Conservation (phyloP, 2,329 filamentous ascomycete genomes). For the Microsporum ferrugineum region DNA sequence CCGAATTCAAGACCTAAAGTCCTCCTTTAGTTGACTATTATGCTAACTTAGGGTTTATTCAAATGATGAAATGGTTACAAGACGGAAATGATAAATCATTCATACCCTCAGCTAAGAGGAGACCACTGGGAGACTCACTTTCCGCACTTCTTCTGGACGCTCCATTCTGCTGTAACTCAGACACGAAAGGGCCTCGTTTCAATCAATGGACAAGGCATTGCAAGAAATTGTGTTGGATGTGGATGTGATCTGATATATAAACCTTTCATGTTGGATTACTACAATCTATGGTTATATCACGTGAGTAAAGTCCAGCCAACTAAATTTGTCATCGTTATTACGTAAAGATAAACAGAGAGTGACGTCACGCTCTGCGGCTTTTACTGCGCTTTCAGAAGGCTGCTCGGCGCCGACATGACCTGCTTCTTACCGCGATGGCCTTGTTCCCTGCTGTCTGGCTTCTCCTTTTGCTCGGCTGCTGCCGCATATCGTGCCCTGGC, state of each 20-base stretch:
- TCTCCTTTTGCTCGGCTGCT: constrained; percentile 21
- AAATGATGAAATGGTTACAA: neutral
- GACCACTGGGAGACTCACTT: constrained; percentile 24
- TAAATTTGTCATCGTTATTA: neutral
- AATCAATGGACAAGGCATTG: neutral
- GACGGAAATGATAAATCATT: neutral
- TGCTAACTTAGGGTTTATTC: neutral
- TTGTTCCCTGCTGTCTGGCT: neutral
- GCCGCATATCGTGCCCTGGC: constrained; percentile 47
- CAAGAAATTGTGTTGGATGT: neutral
- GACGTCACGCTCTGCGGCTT: neutral
- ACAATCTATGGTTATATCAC: neutral
- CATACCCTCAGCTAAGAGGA: neutral
- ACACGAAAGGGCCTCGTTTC: neutral
- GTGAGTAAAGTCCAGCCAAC: neutral
- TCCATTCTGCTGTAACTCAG: constrained; percentile 9
- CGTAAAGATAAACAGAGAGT: neutral
- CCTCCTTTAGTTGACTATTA: neutral
- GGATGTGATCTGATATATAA: neutral
- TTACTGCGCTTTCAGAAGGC: constrained; percentile 10
- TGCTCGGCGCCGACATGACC: constrained; percentile 1
- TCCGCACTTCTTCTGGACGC: constrained; percentile 33
- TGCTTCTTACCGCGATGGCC: neutral
- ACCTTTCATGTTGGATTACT: neutral
- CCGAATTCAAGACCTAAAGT: constrained; percentile 28